These are phyloP conservation scores for Pythium brachiatum DNA, from an alignment of 352 stramenopile species.

Conservation along the genomic window DNA sequence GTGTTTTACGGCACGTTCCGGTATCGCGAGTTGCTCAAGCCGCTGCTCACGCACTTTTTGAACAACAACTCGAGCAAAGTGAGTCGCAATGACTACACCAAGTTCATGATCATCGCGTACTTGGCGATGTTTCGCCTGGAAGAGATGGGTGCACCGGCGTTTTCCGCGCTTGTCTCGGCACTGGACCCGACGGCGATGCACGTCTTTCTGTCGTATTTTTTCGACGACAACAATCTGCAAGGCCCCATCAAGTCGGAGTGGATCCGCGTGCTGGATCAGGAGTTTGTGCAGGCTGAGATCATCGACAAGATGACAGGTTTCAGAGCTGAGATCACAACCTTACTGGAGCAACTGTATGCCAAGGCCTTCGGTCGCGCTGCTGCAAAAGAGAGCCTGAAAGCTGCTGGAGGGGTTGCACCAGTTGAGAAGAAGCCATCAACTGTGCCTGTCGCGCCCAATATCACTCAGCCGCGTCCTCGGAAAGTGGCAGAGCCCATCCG, in stretches of 20 bases:
- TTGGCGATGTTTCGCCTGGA: conserved; percentile 88
- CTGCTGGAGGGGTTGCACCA: conserved; percentile 33
- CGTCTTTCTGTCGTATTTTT: conserved; percentile 84
- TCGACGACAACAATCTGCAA: conserved; percentile 63
- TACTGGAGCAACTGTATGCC: conserved; percentile 55
- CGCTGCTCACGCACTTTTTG: conserved; percentile 81
- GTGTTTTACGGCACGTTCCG: conserved; percentile 89
- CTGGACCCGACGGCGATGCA: conserved; percentile 87
- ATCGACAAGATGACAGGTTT: conserved; percentile 58
- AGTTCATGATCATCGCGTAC: conserved; percentile 90
- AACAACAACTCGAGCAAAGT: conserved; percentile 73
- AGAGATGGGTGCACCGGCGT: conserved; percentile 71
- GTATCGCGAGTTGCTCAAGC: conserved; percentile 83
- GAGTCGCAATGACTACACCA: conserved; percentile 85
- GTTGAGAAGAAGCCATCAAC: conserved; percentile 57
- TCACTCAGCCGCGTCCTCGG: conserved; percentile 80
- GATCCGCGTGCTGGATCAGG: conserved; percentile 76
- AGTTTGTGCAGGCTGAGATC: conserved; percentile 80
- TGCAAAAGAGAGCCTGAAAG: conserved; percentile 41
- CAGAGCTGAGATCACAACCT: conserved; percentile 31
- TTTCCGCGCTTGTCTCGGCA: conserved; percentile 52
- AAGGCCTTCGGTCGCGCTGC: conserved; percentile 63
- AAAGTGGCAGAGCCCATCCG: conserved; percentile 66
- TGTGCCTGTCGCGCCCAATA: conserved; percentile 75
- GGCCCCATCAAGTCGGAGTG: conserved; percentile 76